Evolutionary conservation across 108 stramenopile species (phyloP).

Genomic region (Heterococcus sp.): DNA sequence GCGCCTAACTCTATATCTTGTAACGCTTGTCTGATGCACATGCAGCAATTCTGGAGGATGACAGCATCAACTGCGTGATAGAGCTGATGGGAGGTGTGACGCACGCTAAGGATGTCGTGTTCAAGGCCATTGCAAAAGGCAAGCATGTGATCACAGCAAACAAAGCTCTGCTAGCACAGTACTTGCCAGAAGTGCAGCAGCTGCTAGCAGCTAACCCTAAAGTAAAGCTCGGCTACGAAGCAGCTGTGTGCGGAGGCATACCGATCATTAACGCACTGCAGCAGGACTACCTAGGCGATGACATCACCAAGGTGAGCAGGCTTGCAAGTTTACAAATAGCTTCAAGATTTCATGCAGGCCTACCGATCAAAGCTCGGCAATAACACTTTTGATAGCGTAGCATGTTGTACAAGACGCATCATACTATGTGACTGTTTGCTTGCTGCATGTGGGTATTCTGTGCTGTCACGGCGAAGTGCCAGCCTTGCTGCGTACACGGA

Average conservation of each 20-base stretch:
- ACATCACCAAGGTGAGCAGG: conserved; percentile 53
- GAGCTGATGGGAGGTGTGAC: conserved; percentile 97
- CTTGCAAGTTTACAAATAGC: conserved; percentile 33
- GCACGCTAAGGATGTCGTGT: conserved; percentile 82
- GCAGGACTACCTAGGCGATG: conserved; percentile 85
- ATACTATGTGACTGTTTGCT: not conserved
- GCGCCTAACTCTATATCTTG: too few relatives aligned
- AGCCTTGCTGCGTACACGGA: not conserved
- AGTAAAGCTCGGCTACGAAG: conserved; percentile 78
- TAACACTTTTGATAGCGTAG: not conserved
- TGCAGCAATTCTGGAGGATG: conserved; percentile 69
- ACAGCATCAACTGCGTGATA: conserved; percentile 79
- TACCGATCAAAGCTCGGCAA: not conserved
- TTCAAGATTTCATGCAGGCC: too few relatives aligned
- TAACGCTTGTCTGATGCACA: too few relatives aligned
- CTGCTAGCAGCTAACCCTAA: conserved; percentile 48
- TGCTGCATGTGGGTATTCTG: too few relatives aligned
- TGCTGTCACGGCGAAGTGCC: too few relatives aligned
- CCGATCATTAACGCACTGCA: conserved; percentile 94
- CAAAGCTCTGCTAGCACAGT: conserved; percentile 90
- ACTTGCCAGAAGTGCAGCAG: conserved; percentile 76
- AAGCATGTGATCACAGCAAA: conserved; percentile 94
- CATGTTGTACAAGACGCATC: not conserved
- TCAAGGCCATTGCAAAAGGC: conserved; percentile 65
- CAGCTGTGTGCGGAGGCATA: conserved; percentile 95